Evolutionary conservation across 2,329 filamentous ascomycete genomes (phyloP).

Genomic region (Ilyonectria mors-panacis): DNA sequence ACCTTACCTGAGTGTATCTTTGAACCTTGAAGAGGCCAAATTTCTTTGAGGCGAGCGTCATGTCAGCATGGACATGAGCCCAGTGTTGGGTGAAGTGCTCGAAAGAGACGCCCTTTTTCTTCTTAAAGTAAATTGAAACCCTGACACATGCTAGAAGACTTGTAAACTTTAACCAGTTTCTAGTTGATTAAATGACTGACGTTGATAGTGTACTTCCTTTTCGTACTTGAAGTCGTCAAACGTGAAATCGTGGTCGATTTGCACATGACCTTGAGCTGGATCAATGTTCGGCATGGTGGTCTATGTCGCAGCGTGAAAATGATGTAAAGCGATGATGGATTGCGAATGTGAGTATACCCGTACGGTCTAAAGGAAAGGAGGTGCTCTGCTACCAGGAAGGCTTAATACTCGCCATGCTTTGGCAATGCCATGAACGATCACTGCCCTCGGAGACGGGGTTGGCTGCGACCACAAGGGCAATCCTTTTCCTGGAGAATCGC

Average conservation of each 20-base stretch:
- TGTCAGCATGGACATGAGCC: constrained; percentile 36
- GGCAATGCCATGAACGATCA: background rate
- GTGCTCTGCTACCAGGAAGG: background rate
- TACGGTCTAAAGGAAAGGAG: too few species aligned
- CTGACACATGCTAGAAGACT: constrained; percentile 32
- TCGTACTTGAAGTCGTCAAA: constrained; percentile 36
- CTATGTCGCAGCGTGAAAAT: too few species aligned
- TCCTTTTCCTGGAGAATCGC: background rate
- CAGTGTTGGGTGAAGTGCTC: constrained; percentile 40
- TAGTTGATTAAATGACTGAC: constrained; percentile 10
- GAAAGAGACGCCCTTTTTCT: constrained; percentile 30
- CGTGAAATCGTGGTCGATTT: constrained; percentile 36
- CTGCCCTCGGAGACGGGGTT: background rate
- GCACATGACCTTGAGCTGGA: constrained; percentile 23
- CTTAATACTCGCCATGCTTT: background rate
- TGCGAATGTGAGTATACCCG: too few species aligned
- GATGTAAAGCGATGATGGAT: too few species aligned
- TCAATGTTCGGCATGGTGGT: constrained; percentile 7
- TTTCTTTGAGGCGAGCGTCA: constrained; percentile 34
- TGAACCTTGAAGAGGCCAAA: constrained; percentile 36
- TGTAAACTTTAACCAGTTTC: background rate
- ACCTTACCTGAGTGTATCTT: constrained; percentile 35
- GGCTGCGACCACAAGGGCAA: background rate
- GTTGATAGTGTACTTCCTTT: constrained; percentile 32
- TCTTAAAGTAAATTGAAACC: constrained; percentile 37